Percentiles rank a stretch among this genome's conserved stretches.
Evolutionary conservation across 1,284 basidiomycete genomes (phyloP).

Genomic region (Trichosporon inkin): DNA sequence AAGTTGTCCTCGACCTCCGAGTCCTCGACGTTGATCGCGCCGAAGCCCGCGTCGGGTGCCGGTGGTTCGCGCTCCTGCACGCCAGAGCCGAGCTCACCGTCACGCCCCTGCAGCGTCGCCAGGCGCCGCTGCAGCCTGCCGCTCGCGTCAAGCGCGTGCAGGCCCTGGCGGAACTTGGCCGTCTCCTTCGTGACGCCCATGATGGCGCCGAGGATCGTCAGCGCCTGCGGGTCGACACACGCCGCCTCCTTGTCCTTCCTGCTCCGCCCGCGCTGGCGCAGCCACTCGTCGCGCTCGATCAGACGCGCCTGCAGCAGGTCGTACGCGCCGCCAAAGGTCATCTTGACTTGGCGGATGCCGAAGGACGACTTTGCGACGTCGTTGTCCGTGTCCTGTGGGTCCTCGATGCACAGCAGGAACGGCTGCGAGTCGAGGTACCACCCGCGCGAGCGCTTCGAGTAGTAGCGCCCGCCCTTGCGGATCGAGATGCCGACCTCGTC

Average conservation of each 20-base stretch:
- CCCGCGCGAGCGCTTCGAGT: constrained; percentile 69
- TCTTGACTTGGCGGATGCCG: constrained; percentile 73
- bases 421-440: constrained; percentile 64
- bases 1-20: constrained; percentile 4
- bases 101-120: background rate
- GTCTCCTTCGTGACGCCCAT: constrained; percentile 81
- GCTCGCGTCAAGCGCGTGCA: constrained; percentile 4
- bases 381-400: constrained; percentile 88
- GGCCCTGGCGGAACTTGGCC: constrained; percentile 30
- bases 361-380: constrained; percentile 89
- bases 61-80: background rate
- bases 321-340: constrained; percentile 79
- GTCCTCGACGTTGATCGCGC: constrained; percentile 16
- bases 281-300: constrained; percentile 28
- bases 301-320: constrained; percentile 65
- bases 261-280: background rate
- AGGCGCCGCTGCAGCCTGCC: constrained; percentile 5
- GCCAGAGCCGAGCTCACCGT: background rate
- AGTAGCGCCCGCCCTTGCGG: constrained; percentile 77
- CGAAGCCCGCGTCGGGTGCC: background rate
- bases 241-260: constrained; percentile 28
- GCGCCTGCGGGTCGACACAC: constrained; percentile 56
- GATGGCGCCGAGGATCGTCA: constrained; percentile 74
- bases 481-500: constrained; percentile 86
- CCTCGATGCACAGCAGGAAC: constrained; percentile 78